phyloP scores from a whole-genome alignment of 352 stramenopile genomes.

The Phytopythium helicoides region DNA sequence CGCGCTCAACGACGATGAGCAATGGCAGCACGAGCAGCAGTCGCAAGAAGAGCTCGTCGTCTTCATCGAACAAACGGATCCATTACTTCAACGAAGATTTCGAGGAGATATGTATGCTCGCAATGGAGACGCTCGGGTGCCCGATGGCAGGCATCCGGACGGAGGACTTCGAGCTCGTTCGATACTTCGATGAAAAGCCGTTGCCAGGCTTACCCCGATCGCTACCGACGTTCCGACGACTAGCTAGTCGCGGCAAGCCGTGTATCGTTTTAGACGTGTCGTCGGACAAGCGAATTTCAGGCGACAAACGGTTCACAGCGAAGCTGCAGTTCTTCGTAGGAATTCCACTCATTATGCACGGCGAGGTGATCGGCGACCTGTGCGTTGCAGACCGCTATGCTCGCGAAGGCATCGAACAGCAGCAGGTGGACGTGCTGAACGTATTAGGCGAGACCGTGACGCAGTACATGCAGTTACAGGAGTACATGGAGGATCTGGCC shows the following conservation, averaged over 20 bases:
- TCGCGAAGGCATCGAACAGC: conserved; percentile 79
- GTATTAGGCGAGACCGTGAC: conserved; percentile 86
- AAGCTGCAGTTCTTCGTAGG: conserved; percentile 89
- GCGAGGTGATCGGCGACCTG: conserved; percentile 83
- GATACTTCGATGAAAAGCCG: conserved; percentile 66
- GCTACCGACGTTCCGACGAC: conserved; percentile 82
- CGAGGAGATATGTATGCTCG: conserved; percentile 85
- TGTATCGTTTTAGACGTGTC: conserved; percentile 88
- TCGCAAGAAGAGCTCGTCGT: conserved; percentile 26
- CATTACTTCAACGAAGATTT: conserved; percentile 89
- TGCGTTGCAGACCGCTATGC: conserved; percentile 81
- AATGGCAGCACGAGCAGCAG: conserved; percentile 24
- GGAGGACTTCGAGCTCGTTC: conserved; percentile 85
- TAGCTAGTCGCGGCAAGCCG: conserved; percentile 82
- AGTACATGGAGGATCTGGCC: conserved; percentile 73
- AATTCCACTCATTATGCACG: conserved; percentile 80
- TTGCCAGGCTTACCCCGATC: conserved; percentile 60
- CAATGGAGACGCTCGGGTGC: conserved; percentile 84
- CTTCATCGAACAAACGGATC: conserved; percentile 48
- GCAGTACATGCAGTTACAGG: conserved; percentile 85
- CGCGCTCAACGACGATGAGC: conserved; percentile 6
- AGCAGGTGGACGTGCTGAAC: conserved; percentile 83
- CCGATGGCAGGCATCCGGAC: conserved; percentile 87
- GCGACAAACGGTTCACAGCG: conserved; percentile 78
- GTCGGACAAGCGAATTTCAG: conserved; percentile 85